These are phyloP conservation scores for Hygrocybe coccinea DNA, from an alignment of 768 basidiomycete species.

Conservation along the genomic window DNA sequence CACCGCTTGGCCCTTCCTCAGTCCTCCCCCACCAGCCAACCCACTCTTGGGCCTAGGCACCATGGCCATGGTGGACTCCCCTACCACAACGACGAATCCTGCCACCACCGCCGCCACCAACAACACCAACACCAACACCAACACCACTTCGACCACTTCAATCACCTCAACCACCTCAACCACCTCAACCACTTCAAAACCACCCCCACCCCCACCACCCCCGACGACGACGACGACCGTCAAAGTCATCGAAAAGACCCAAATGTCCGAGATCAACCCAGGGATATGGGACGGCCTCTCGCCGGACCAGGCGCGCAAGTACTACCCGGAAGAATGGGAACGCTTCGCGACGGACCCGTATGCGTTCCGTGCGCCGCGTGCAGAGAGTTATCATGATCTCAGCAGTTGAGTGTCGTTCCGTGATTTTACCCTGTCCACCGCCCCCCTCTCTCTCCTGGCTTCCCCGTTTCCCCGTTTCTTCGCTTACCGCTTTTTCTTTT, in stretches of 20 bases:
- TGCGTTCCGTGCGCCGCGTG: slow-evolving; percentile 82
- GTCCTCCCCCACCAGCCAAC: slow-evolving; percentile 25
- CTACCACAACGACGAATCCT: slow-evolving; percentile 5
- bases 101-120: neutral
- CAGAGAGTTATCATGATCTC: slow-evolving; percentile 96
- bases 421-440: slow-evolving; percentile 3
- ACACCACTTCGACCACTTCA: too few species aligned
- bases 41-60: neutral
- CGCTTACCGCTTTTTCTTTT: too few species aligned
- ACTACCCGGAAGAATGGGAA: slow-evolving; percentile 93
- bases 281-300: slow-evolving; percentile 96
- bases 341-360: slow-evolving; percentile 92
- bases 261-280: slow-evolving; percentile 98
- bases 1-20: slow-evolving; percentile 91
- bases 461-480: too few species aligned
- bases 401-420: slow-evolving; percentile 57
- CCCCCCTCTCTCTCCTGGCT: slow-evolving; percentile 11
- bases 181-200: slow-evolving; percentile 6
- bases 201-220: slow-evolving; percentile 8
- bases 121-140: too few species aligned
- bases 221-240: too few species aligned
- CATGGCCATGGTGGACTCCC: slow-evolving; percentile 6
- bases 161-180: neutral
- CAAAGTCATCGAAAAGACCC: slow-evolving; percentile 90
- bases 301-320: slow-evolving; percentile 81